Evolutionary conservation across 495 filamentous ascomycete genomes (phyloP), one percentile per base, ranked within the genome.

Genomic region (Tuber borchii): DNA sequence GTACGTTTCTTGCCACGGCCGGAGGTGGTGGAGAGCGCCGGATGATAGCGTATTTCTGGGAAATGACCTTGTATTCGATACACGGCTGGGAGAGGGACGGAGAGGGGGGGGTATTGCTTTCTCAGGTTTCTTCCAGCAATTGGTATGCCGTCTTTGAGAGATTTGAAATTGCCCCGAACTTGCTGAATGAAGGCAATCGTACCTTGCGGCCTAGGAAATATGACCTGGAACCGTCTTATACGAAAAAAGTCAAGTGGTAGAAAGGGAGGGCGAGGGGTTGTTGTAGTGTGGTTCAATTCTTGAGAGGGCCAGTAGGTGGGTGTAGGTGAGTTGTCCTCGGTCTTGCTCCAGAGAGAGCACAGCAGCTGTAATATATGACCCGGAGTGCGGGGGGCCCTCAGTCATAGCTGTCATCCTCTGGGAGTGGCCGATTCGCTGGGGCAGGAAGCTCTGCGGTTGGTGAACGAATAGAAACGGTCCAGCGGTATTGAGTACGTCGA

Each of bases 321-420:
- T 72, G 69, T 45, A 71, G 73, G 73, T 75, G 72, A 43, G 22
- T 46, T 70, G 73, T 79, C 73, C 34, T 73, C 56, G n/a, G 56
- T 10, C 46, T 68, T 79, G 40, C 65, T 65, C 61, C 45, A 65
- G 56, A n/a, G 76, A 79, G 78, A 75, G 68, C 61, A 79, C 69
- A 56, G 48, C 76, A 75, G 78, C 70, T n/a, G 76, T 79, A 79
- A 75, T 79, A 79, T 79, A 79, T 68, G 74, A 73, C 34, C 69
- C 71, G 37, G 56, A 43, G 77, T 79, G 78, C 77, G 78, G 78
- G 78, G 78, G 73, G 51, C 39, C 51, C 46, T 79, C 61, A 75
- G 65, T 69, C 73, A 75, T 75, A 31, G 69, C 74, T 71, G 72
- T 73, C 77, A 79, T 65, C 70, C 65, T 68, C 68, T 65, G 70